Evolutionary conservation across 2,329 filamentous ascomycete species (phyloP).

Genomic region (Clathrospora elynae): DNA sequence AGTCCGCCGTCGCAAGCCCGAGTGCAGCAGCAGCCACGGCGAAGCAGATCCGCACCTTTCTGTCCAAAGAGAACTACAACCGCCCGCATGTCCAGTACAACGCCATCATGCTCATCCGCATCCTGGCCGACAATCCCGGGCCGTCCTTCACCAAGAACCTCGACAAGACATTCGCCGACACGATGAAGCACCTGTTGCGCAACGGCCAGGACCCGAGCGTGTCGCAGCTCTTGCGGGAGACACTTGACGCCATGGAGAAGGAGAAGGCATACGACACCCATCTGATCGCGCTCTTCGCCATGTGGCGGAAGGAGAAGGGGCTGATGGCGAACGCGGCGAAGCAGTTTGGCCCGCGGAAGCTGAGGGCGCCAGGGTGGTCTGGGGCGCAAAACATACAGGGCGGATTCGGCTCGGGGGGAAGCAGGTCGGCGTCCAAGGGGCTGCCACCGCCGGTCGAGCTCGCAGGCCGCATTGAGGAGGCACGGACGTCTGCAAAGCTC

Average conservation of each 20-base stretch:
- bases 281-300: constrained; percentile 70
- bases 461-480: constrained; percentile 83
- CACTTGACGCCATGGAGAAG: constrained; percentile 75
- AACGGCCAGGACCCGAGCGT: constrained; percentile 74
- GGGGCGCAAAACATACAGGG: constrained; percentile 29
- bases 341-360: constrained; percentile 46
- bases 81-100: constrained; percentile 86
- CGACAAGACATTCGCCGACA: constrained; percentile 80
- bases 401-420: constrained; percentile 27
- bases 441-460: constrained; percentile 76
- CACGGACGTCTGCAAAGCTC: constrained; percentile 85
- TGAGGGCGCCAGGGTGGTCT: constrained; percentile 53
- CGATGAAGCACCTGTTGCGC: constrained; percentile 75
- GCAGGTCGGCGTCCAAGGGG: constrained; percentile 25
- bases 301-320: constrained; percentile 82
- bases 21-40: constrained; percentile 82
- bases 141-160: constrained; percentile 88
- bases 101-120: constrained; percentile 91
- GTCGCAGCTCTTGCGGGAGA: constrained; percentile 85
- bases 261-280: constrained; percentile 77
- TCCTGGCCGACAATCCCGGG: constrained; percentile 90
- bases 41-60: constrained; percentile 77
- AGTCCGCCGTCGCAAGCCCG: constrained; percentile 90
- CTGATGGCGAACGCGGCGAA: constrained; percentile 55
- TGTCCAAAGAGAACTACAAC: constrained; percentile 70